Percentiles rank a stretch among this genome's conserved stretches.
Evolutionary conservation across 2,329 filamentous ascomycete genomes (phyloP).

Genomic region (Aureobasidium sp.): DNA sequence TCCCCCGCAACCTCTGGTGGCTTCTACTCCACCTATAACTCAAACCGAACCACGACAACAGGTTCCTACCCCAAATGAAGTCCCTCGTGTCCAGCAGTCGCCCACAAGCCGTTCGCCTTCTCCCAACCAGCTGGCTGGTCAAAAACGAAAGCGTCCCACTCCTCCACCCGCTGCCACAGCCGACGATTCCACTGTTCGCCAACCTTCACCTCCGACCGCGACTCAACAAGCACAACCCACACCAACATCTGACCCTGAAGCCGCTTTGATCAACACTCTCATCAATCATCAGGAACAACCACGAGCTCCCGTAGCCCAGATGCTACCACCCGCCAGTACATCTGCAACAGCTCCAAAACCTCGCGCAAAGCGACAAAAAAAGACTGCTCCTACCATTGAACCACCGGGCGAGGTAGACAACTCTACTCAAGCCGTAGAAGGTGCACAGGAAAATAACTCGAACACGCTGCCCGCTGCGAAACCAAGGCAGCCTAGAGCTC

Average conservation of each 20-base stretch:
- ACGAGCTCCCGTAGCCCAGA: conserved; percentile 9
- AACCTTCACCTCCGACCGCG: neutral
- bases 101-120: neutral
- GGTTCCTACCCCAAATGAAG: neutral
- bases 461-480: neutral
- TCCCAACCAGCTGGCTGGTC: conserved; percentile 9
- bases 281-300: conserved; percentile 3
- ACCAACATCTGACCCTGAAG: neutral
- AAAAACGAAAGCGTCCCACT: conserved; percentile 8
- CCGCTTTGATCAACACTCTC: conserved; percentile 7
- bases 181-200: neutral
- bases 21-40: neutral
- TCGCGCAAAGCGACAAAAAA: conserved; percentile 13
- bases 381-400: neutral
- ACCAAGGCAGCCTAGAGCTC: conserved; percentile 8
- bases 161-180: neutral
- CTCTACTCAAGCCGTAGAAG: neutral
- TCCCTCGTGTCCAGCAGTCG: neutral
- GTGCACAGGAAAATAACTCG: neutral
- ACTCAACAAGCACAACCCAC: neutral
- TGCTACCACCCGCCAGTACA: neutral
- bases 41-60: neutral
- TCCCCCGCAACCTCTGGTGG: neutral
- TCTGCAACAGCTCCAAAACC: neutral
- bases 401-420: neutral